Evolutionary conservation across 805 yeast genomes (phyloP).

Genomic region (Sugiyamaella valdiviana): DNA sequence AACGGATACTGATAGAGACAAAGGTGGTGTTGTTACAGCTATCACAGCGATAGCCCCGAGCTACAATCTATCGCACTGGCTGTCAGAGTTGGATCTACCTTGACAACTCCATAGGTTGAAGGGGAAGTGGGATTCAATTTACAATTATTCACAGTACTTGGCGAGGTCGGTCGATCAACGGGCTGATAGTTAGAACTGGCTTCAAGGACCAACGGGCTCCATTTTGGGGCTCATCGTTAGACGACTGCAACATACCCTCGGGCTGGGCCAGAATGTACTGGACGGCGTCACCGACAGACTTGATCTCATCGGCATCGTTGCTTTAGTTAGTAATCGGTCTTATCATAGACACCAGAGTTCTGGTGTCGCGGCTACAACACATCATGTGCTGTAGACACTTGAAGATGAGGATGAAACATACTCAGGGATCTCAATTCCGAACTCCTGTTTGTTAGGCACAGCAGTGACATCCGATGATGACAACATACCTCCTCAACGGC

Average conservation of each 20-base stretch:
- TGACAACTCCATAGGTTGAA: too few species aligned
- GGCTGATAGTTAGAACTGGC: neutral
- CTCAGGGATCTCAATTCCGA: slow-evolving; percentile 52
- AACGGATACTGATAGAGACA: too few species aligned
- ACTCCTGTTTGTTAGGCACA: slow-evolving; percentile 37
- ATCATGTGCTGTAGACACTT: too few species aligned
- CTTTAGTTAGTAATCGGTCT: slow-evolving; percentile 10
- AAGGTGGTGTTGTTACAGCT: too few species aligned
- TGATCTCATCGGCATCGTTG: slow-evolving; percentile 80
- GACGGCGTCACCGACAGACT: slow-evolving; percentile 82
- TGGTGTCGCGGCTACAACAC: too few species aligned
- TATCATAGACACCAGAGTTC: too few species aligned
- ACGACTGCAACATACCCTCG: slow-evolving; percentile 26
- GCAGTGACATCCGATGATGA: neutral
- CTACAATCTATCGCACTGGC: too few species aligned
- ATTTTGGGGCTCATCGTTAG: too few species aligned
- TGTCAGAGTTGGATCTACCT: too few species aligned
- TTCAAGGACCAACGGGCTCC: too few species aligned
- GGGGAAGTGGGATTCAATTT: neutral
- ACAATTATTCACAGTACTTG: neutral
- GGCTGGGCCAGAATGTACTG: slow-evolving; percentile 59
- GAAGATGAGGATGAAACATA: too few species aligned
- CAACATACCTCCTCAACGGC: slow-evolving; percentile 66
- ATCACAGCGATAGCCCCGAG: too few species aligned
- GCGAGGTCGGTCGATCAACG: neutral